Evolutionary conservation across 768 basidiomycete species (phyloP).

Genomic region (Coprinellus micaceus): DNA sequence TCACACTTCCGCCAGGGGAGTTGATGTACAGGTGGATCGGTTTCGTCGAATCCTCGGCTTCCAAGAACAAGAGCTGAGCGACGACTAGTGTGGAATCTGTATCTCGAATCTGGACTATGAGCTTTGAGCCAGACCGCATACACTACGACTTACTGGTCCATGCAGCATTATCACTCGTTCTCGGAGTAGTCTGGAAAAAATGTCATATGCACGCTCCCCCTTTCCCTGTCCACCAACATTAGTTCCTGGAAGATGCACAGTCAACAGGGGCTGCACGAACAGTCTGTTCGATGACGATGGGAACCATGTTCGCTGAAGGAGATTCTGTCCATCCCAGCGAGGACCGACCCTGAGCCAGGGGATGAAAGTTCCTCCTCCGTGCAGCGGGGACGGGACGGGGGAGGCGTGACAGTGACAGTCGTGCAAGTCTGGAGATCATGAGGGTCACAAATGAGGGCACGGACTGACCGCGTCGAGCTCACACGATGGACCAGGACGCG

Average conservation of each 20-base stretch:
- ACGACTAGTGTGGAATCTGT: conserved; percentile 85
- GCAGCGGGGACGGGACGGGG: background rate
- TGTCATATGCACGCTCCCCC: conserved; percentile 90
- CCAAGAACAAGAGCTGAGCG: conserved; percentile 90
- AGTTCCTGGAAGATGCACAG: background rate
- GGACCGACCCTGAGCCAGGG: conserved; percentile 41
- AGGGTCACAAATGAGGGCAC: background rate
- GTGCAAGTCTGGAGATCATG: conserved; percentile 19
- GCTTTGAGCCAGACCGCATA: background rate
- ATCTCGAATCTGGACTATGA: conserved; percentile 69
- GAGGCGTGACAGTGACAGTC: conserved; percentile 12
- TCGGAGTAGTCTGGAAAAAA: conserved; percentile 88
- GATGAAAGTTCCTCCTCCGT: conserved; percentile 47
- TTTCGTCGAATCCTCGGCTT: conserved; percentile 91
- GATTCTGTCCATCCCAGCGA: conserved; percentile 34
- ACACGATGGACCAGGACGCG: conserved; percentile 23
- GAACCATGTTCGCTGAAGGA: conserved; percentile 67
- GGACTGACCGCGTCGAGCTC: background rate
- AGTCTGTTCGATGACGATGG: conserved; percentile 92
- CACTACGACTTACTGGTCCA: conserved; percentile 64
- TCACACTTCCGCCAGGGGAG: conserved; percentile 94
- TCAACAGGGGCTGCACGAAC: conserved; percentile 35
- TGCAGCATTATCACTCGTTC: conserved; percentile 96
- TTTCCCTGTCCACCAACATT: conserved; percentile 49
- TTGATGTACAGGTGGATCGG: conserved; percentile 98